Percentiles rank a stretch among this genome's conserved stretches.
phyloP scores from a whole-genome alignment of 768 basidiomycete genomes.

The Panellus pusillus region DNA sequence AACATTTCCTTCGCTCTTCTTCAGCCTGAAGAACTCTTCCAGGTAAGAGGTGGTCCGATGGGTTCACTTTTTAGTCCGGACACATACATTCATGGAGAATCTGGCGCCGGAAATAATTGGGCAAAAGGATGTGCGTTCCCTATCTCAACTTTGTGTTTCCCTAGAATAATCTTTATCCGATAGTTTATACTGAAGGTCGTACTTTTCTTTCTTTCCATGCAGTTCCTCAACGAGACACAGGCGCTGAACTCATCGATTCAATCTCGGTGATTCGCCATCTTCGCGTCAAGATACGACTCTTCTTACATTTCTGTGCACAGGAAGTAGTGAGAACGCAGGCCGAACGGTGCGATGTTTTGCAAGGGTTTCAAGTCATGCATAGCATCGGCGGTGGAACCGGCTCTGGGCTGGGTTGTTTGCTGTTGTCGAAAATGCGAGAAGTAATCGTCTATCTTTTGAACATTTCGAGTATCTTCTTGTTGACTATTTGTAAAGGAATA shows the following conservation, averaged over 20 bases:
- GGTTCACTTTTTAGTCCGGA: conserved; percentile 86
- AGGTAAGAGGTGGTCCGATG: conserved; percentile 69
- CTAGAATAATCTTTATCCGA: conserved; percentile 21
- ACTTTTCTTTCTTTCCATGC: neutral
- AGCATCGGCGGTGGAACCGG: conserved; percentile 93
- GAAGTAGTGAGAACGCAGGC: conserved; percentile 80
- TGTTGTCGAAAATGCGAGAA: conserved; percentile 82
- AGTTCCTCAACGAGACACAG: conserved; percentile 34
- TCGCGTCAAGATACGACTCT: neutral
- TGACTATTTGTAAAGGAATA: conserved; percentile 37
- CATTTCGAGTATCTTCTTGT: conserved; percentile 11
- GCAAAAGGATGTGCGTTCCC: conserved; percentile 84
- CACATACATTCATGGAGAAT: conserved; percentile 67
- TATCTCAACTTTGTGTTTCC: neutral
- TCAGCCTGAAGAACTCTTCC: neutral
- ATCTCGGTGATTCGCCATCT: conserved; percentile 51
- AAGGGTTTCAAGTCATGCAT: conserved; percentile 89
- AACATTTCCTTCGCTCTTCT: neutral
- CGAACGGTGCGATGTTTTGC: conserved; percentile 81
- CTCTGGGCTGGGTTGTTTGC: conserved; percentile 78
- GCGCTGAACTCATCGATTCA: conserved; percentile 89
- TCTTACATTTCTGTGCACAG: conserved; percentile 27
- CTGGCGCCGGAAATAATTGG: conserved; percentile 90
- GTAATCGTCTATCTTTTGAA: conserved; percentile 31
- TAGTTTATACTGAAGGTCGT: conserved; percentile 85